Percentiles rank a stretch among this genome's conserved stretches.
Evolutionary conservation across 2,329 filamentous ascomycete species (phyloP).

Genomic region (Domatiomyces catenatus): DNA sequence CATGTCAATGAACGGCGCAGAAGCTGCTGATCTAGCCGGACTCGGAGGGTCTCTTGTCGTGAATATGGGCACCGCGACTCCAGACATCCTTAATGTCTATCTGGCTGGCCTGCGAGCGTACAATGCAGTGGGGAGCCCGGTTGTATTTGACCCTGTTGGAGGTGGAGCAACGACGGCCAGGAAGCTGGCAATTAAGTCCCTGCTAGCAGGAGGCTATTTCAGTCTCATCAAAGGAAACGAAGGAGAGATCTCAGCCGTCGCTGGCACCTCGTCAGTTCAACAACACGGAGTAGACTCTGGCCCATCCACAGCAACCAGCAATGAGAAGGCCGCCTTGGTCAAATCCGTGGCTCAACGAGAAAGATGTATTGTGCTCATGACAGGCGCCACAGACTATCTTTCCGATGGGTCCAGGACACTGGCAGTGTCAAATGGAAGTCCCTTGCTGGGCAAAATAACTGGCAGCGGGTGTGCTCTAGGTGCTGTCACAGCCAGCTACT

Average conservation of each 20-base stretch:
- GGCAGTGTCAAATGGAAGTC: constrained; percentile 61
- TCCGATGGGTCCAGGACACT: constrained; percentile 57
- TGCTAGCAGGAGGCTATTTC: constrained; percentile 62
- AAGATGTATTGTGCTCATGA: constrained; percentile 63
- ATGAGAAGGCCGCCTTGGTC: constrained; percentile 49
- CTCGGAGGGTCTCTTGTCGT: constrained; percentile 68
- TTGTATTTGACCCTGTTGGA: constrained; percentile 80
- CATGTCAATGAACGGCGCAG: constrained; percentile 77
- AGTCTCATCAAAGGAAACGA: constrained; percentile 91
- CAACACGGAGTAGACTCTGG: constrained; percentile 79
- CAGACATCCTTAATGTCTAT: constrained; percentile 58
- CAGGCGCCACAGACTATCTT: constrained; percentile 60
- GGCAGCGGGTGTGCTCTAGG: constrained; percentile 73
- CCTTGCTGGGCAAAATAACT: constrained; percentile 32
- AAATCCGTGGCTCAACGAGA: constrained; percentile 51
- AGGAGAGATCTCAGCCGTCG: constrained; percentile 64
- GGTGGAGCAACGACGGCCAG: constrained; percentile 68
- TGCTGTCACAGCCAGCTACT: constrained; percentile 60
- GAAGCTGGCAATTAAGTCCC: constrained; percentile 50
- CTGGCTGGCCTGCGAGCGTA: constrained; percentile 62
- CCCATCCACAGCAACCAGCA: constrained; percentile 35
- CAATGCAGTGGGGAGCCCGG: constrained; percentile 58
- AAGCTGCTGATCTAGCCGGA: constrained; percentile 64
- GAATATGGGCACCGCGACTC: constrained; percentile 87
- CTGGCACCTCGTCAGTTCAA: constrained; percentile 39